phyloP scores from a whole-genome alignment of 2,329 filamentous ascomycete species.

The Xylaria sp. region DNA sequence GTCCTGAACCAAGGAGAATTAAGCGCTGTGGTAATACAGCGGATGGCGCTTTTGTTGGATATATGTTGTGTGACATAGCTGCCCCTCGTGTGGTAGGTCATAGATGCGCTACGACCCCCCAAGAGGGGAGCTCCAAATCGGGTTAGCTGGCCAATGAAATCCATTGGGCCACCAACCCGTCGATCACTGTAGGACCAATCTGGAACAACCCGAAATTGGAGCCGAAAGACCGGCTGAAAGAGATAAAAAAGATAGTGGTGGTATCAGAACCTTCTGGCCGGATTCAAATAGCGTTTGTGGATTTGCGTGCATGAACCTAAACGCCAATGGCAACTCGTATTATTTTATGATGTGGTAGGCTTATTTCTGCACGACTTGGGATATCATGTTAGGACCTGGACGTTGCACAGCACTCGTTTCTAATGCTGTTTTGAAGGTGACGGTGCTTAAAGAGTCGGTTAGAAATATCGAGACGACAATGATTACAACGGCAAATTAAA shows the following conservation, averaged over 20 bases:
- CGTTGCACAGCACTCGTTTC: background rate
- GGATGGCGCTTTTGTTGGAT: constrained; percentile 9
- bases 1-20: constrained; percentile 11
- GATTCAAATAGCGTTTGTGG: background rate
- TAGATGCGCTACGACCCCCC: constrained; percentile 17
- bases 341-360: background rate
- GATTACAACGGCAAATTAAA: too few relatives aligned
- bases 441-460: background rate
- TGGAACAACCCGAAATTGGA: constrained; percentile 10
- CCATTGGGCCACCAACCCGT: constrained; percentile 12
- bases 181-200: constrained; percentile 12
- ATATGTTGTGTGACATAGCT: constrained; percentile 18
- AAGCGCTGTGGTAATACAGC: constrained; percentile 1
- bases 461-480: background rate
- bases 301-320: constrained; percentile 3
- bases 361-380: background rate
- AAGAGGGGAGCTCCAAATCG: constrained; percentile 31
- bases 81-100: constrained; percentile 30
- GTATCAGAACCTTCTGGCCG: constrained; percentile 15
- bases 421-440: background rate
- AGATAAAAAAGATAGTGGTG: constrained; percentile 6
- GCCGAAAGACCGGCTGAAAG: constrained; percentile 16
- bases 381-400: background rate
- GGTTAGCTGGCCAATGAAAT: constrained; percentile 29
- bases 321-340: background rate